Base-by-base conservation (phyloP, 2,329 filamentous ascomycete genomes). In the Pseudogymnoascus sp. region DNA sequence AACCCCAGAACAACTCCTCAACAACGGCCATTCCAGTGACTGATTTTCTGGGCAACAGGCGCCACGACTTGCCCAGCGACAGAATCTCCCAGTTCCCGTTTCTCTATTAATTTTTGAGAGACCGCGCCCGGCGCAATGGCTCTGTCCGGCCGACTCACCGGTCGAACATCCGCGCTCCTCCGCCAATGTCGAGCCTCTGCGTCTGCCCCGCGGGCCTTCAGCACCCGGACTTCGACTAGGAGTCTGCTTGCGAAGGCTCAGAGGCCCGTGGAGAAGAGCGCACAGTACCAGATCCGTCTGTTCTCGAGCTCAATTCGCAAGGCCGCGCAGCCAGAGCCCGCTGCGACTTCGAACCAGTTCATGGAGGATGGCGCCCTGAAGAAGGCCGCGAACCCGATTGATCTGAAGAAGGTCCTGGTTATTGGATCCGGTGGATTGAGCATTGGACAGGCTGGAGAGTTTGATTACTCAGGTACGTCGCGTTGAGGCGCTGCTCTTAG, bases 371-470 rank as follows among this genome's bases (percentile, higher is more conserved):
- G 91, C 69, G 88, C 86, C 63, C 87, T 97, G 72, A 89, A 91
- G 75, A 87, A 82, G 62, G 82, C 88, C 62, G 82, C 83, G 70
- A 82, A 93, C 70, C 78, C 89, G 61, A 88, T 97, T 58, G 85
- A 96, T 73, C 91, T 97, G 66, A 96, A 96, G 80, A 97, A 97
- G 80, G 93, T 97, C 59, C 80, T 97, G 64, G 92, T 97, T 68
- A 96, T 97, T 79, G 93, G 93, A 63, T 92, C 88, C 77, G 93
- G 93, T 78, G 93, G 93, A 76, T 82, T 97, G 68, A 91, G 90
- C 74, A 97, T 97, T 83, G 93, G 93, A 66, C 93, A 97, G 78
- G 93, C 93, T 66, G 93, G 93, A 78, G 93, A 97, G 79, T 97
- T 97, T 71, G 93, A 97, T 78, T 97, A 97, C 77, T 97, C 94